Conservation (phyloP, 768 basidiomycete genomes). For the Auricularia sp. region DNA sequence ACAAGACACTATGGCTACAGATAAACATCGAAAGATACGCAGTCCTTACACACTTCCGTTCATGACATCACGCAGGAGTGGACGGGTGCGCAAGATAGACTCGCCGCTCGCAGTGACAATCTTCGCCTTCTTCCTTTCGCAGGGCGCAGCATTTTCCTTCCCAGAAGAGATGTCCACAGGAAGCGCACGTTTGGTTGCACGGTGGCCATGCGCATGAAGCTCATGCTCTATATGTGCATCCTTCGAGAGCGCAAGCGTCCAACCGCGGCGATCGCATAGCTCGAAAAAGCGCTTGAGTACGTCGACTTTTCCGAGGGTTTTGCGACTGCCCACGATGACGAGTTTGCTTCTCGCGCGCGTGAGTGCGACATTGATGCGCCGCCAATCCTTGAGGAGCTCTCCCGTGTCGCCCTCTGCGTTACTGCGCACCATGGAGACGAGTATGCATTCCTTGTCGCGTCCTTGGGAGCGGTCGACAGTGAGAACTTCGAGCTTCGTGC, state of each 20-base stretch:
- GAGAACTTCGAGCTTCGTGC: slow-evolving; percentile 63
- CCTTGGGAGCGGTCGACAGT: slow-evolving; percentile 94
- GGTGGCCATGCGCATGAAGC: background rate
- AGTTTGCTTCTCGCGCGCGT: slow-evolving; percentile 88
- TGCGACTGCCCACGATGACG: slow-evolving; percentile 79
- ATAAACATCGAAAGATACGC: background rate
- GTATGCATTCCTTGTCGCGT: slow-evolving; percentile 87
- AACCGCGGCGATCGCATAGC: slow-evolving; percentile 59
- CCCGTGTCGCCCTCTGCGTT: slow-evolving; percentile 73
- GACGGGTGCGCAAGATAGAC: slow-evolving; percentile 8
- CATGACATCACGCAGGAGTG: slow-evolving; percentile 12
- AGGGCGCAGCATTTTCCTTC: slow-evolving; percentile 3
- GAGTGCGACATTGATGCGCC: slow-evolving; percentile 92
- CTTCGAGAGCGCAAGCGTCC: slow-evolving; percentile 55
- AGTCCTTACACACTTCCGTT: slow-evolving; percentile 3
- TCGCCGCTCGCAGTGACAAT: slow-evolving; percentile 1
- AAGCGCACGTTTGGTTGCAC: background rate
- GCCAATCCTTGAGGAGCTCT: slow-evolving; percentile 90
- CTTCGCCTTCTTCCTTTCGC: slow-evolving; percentile 3
- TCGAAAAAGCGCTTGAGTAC: slow-evolving; percentile 66
- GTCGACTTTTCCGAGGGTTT: slow-evolving; percentile 53
- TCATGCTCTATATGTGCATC: slow-evolving; percentile 45
- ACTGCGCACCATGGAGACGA: slow-evolving; percentile 86
- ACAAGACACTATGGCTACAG: background rate
- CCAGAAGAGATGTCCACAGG: background rate